These are phyloP conservation scores for Bidens hawaiensis DNA, from an alignment of 140 eudicot genomes.

Conservation along the genomic window DNA sequence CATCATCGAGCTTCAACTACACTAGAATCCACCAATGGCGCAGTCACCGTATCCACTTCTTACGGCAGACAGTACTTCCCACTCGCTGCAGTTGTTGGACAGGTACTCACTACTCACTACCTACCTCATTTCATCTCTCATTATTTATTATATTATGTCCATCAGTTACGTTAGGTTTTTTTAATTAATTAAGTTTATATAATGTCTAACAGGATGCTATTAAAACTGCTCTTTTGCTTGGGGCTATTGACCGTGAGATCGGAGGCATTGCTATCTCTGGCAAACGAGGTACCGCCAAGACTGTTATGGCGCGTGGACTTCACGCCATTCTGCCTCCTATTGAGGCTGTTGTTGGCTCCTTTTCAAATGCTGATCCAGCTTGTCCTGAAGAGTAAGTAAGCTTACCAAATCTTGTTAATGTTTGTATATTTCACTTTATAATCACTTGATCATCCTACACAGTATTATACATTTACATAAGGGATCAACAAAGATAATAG, in stretches of 20 bases:
- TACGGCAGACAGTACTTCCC: constrained; percentile 87
- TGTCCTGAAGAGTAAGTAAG: constrained; percentile 97
- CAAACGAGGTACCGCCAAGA: constrained; percentile 95
- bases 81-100: constrained; percentile 92
- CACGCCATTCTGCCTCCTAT: constrained; percentile 98
- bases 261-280: constrained; percentile 97
- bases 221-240: constrained; percentile 89
- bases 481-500: no score
- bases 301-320: constrained; percentile 94
- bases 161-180: no score
- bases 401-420: constrained; percentile 28
- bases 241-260: constrained; percentile 89
- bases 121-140: not conserved
- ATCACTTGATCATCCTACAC: no score
- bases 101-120: no score
- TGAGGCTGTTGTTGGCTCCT: constrained; percentile 84
- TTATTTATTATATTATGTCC: no score
- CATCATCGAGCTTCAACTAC: constrained; percentile 57
- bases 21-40: constrained; percentile 68
- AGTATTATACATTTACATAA: no score
- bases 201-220: constrained; percentile 84
- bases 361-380: constrained; percentile 91
- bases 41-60: constrained; percentile 33
- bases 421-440: not conserved
- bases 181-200: no score